Percentiles rank a stretch among this genome's conserved stretches.
phyloP scores from a whole-genome alignment of 768 basidiomycete genomes.

The Tulasnella sp. region DNA sequence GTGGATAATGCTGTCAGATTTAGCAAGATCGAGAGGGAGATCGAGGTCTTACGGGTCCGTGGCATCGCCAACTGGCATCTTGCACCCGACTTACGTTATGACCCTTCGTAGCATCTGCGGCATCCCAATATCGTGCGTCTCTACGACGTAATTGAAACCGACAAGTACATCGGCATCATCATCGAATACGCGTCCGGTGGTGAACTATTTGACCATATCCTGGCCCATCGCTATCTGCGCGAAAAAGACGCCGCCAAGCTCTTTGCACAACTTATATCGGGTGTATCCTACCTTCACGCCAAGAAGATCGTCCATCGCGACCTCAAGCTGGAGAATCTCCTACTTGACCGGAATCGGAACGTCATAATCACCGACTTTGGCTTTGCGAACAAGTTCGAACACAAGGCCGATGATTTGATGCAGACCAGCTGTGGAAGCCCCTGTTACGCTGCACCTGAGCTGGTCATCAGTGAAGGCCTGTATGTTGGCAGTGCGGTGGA shows the following conservation, averaged over 20 bases:
- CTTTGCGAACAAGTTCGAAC: constrained; percentile 95
- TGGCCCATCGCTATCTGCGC: constrained; percentile 90
- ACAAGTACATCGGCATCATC: constrained; percentile 99
- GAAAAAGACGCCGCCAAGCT: constrained; percentile 91
- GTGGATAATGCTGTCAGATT: constrained; percentile 76
- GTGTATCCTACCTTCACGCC: constrained; percentile 97
- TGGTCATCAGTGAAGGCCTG: constrained; percentile 93
- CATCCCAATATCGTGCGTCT: constrained; percentile 97
- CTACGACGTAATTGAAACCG: constrained; percentile 98
- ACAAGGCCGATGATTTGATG: constrained; percentile 89
- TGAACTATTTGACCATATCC: constrained; percentile 96
- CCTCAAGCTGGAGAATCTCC: constrained; percentile 95
- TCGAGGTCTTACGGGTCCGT: constrained; percentile 86
- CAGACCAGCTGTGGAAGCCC: constrained; percentile 95
- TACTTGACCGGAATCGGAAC: constrained; percentile 93
- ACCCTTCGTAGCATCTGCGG: constrained; percentile 54
- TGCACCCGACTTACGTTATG: not conserved
- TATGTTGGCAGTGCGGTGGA: constrained; percentile 97
- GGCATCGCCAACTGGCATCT: not conserved
- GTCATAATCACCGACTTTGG: constrained; percentile 99
- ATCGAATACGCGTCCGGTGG: constrained; percentile 97
- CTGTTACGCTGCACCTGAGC: constrained; percentile 95
- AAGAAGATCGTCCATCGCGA: constrained; percentile 99
- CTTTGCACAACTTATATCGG: constrained; percentile 95
- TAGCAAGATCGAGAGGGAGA: constrained; percentile 94